These are phyloP conservation scores for Venturia oleaginea DNA, from an alignment of 2,329 filamentous ascomycete genomes.

Conservation along the genomic window DNA sequence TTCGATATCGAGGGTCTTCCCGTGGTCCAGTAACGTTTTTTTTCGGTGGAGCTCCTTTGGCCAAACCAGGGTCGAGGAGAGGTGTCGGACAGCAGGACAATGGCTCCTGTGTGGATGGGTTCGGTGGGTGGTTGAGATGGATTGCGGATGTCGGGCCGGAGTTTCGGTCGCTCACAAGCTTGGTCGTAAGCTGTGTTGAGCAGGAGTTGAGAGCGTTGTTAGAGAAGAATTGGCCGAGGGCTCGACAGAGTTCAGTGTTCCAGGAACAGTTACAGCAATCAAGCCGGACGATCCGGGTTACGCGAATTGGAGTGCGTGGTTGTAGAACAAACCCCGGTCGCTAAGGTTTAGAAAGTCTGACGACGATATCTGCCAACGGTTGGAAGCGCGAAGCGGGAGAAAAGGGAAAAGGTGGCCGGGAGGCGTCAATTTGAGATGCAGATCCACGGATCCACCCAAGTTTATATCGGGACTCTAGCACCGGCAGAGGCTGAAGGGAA, in stretches of 20 bases:
- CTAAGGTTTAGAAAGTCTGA: constrained; percentile 2
- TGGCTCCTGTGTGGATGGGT: not conserved
- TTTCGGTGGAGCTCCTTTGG: not conserved
- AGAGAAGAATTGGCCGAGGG: constrained; percentile 4
- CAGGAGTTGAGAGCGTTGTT: not conserved
- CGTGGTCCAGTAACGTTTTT: constrained; percentile 2
- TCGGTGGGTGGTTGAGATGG: not conserved
- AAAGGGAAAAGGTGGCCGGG: constrained; percentile 7
- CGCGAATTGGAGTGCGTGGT: constrained; percentile 4
- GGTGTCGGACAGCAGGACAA: not conserved
- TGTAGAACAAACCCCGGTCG: not conserved
- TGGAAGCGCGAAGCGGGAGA: constrained; percentile 6
- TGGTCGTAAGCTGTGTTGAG: not conserved
- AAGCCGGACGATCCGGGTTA: constrained; percentile 4
- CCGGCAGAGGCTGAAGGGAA: constrained; percentile 1
- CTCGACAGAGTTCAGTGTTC: not conserved
- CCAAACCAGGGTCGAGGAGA: not conserved
- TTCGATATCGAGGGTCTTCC: not conserved
- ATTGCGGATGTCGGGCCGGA: not conserved
- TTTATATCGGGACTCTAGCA: constrained; percentile 2
- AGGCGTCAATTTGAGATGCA: constrained; percentile 7
- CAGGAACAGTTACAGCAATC: not conserved
- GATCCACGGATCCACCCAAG: constrained; percentile 2
- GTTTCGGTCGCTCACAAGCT: not conserved
- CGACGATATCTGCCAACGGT: constrained; percentile 5